These are phyloP conservation scores for Pseudogymnoascus pannorum DNA, from an alignment of 2,329 filamentous ascomycete species.

Conservation along the genomic window DNA sequence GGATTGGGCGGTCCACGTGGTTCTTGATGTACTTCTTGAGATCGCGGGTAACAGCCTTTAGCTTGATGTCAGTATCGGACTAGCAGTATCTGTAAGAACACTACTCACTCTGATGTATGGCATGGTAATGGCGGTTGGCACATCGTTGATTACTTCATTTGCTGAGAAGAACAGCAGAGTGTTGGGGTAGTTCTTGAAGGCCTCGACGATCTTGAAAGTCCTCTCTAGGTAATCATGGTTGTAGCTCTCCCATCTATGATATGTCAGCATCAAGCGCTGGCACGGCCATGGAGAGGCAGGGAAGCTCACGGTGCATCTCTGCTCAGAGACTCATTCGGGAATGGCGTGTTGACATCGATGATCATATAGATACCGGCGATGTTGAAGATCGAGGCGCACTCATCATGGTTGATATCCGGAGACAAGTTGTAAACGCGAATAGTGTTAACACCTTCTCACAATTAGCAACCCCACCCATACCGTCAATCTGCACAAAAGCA, in stretches of 20 bases:
- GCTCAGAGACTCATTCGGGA: constrained; percentile 50
- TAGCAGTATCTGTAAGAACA: no score
- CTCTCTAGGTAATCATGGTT: constrained; percentile 54
- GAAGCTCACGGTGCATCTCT: constrained; percentile 37
- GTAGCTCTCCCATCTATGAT: constrained; percentile 45
- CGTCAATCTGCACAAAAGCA: constrained; percentile 11
- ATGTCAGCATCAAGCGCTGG: neutral
- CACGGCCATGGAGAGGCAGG: neutral
- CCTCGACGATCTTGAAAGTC: constrained; percentile 60
- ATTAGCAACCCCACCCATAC: constrained; percentile 8
- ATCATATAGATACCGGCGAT: constrained; percentile 62
- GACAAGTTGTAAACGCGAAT: constrained; percentile 65
- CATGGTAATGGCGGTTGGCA: constrained; percentile 48
- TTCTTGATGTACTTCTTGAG: constrained; percentile 75
- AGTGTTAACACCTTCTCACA: constrained; percentile 47
- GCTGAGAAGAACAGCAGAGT: constrained; percentile 68
- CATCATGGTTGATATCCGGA: constrained; percentile 58
- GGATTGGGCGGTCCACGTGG: constrained; percentile 59
- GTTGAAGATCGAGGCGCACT: constrained; percentile 62
- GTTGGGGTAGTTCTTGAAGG: constrained; percentile 60
- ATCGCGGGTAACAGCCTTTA: constrained; percentile 67
- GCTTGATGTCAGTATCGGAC: constrained; percentile 18
- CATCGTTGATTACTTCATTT: constrained; percentile 69
- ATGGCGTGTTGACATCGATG: constrained; percentile 60
- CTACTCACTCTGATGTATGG: constrained; percentile 52